These are phyloP conservation scores for Fusarium humuli DNA, from an alignment of 2,329 filamentous ascomycete genomes.

Conservation along the genomic window DNA sequence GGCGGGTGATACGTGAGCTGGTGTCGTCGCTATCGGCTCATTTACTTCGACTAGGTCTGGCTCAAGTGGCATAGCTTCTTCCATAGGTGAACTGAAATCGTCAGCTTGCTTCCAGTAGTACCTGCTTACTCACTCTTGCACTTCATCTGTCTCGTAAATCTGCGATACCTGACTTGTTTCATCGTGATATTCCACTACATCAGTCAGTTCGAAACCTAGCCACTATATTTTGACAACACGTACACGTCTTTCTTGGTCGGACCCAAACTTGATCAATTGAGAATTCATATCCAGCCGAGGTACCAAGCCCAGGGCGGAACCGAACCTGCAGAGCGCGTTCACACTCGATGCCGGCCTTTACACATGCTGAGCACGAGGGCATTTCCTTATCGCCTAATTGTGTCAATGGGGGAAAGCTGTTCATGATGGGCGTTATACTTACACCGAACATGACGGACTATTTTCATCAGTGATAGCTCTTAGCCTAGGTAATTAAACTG, in stretches of 20 bases:
- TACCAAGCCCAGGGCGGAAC: background rate
- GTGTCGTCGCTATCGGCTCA: background rate
- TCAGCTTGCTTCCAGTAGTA: background rate
- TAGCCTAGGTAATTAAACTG: too few species aligned
- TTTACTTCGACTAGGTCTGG: background rate
- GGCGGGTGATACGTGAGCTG: background rate
- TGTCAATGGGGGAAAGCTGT: background rate
- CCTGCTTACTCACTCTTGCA: background rate
- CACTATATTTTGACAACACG: rapidly evolving
- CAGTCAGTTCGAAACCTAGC: background rate
- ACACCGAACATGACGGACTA: background rate
- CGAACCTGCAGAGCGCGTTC: background rate
- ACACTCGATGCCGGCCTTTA: background rate
- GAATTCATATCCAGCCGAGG: background rate
- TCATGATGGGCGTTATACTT: rapidly evolving
- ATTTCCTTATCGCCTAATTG: background rate
- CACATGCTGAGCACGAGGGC: background rate
- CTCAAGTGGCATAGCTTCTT: background rate
- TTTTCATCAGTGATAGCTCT: background rate
- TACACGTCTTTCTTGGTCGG: background rate
- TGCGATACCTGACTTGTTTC: background rate
- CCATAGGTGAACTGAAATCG: background rate
- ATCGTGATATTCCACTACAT: background rate
- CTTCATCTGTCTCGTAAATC: background rate
- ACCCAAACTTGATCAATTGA: background rate